These are phyloP conservation scores for Microthlaspi erraticum DNA, from an alignment of 345 rosid species.

Conservation along the genomic window DNA sequence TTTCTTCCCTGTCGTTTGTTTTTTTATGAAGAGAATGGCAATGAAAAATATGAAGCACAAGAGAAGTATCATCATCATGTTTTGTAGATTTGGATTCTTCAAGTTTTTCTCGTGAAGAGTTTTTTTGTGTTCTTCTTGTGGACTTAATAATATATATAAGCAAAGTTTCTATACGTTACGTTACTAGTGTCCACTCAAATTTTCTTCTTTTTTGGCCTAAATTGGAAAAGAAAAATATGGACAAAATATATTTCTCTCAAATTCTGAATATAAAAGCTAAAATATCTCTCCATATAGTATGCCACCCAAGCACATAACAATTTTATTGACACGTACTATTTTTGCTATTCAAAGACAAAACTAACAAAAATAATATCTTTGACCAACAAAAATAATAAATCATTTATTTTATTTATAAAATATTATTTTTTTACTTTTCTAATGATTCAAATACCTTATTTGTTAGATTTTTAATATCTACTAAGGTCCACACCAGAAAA, in stretches of 20 bases:
- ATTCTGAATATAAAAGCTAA: constrained; percentile 1
- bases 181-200: constrained; percentile 17
- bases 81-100: constrained; percentile 25
- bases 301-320: constrained; percentile 15
- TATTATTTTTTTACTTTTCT: background rate
- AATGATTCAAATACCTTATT: constrained; percentile 3
- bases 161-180: constrained; percentile 31
- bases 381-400: background rate
- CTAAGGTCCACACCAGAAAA: too few species aligned
- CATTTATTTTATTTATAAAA: too few species aligned
- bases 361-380: background rate
- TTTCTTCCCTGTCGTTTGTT: constrained; percentile 20
- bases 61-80: constrained; percentile 31
- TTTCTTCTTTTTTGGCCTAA: constrained; percentile 3
- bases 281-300: constrained; percentile 15
- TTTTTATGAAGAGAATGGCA: constrained; percentile 23
- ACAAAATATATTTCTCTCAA: background rate
- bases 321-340: background rate
- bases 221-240: background rate
- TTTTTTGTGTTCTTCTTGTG: background rate
- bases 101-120: constrained; percentile 28
- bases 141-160: constrained; percentile 16
- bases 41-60: constrained; percentile 18
- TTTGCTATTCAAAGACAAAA: background rate
- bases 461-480: background rate